Evolutionary conservation across 2,329 filamentous ascomycete genomes (phyloP), one percentile per base, ranked within the genome.

Genomic region (Cercospora sp.): DNA sequence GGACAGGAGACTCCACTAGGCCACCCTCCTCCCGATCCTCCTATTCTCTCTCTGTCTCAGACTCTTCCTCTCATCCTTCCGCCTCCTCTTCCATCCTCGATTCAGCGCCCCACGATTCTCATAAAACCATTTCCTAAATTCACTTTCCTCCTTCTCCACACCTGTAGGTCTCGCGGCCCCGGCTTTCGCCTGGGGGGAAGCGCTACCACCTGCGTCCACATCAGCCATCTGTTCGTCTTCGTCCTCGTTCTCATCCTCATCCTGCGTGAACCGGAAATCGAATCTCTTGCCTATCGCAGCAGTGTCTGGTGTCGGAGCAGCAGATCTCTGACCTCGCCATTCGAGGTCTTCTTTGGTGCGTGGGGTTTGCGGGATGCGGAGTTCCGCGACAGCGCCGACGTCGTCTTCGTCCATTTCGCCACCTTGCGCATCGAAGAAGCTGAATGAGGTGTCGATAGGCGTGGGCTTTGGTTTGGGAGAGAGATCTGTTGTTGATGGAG

Each of bases 291-390:
- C 88, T 1, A 91, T 89, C 68, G 93, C 89, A 1, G 93, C 93
- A 0, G 95, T 98, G 77, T 99, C 95, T 0, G 95, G 95, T 0
- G 95, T 99, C 0, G 95, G 95, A 2, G 95, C 95, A 5, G 93
- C 93, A 77, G 93, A 97, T 65, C 95, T 87, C n/a, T 91, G 77
- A 61, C 87, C 87, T 69, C 93, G 87, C 80, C 84, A 88, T 73
- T 92, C 90, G 31, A 94, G 83, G 72, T 98, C 94, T 72, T 89
- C 87, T 70, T 89, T 88, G 0, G 91, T 92, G 78, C 89, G 97
- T 0, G 94, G 94, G 0, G 94, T 97, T 79, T 93, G 88, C 12
- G 93, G 94, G 23, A 69, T 33, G 28, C 63, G 63, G 18, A 67
- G 59, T 65, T 75, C 69, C 61, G 74, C 72, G 68, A 80, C 78